These are phyloP conservation scores for Epicoccum sorghinum DNA, from an alignment of 2,329 filamentous ascomycete genomes.

Conservation along the genomic window DNA sequence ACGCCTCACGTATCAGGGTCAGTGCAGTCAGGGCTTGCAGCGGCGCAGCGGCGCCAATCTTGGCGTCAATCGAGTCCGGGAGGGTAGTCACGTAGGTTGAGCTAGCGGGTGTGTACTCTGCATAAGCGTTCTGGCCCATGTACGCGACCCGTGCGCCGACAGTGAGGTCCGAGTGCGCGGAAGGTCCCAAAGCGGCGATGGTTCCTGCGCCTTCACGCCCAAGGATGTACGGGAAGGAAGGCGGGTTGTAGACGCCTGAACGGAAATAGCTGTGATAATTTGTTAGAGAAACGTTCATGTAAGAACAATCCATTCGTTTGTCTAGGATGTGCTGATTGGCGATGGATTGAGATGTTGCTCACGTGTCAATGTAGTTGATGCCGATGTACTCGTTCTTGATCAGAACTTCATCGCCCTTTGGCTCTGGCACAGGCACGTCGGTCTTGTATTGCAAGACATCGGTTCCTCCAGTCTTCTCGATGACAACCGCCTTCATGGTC, in stretches of 20 bases:
- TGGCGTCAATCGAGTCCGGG: conserved; percentile 65
- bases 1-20: conserved; percentile 76
- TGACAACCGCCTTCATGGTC: conserved; percentile 75
- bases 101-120: conserved; percentile 63
- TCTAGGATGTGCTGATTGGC: neutral
- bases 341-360: conserved; percentile 15
- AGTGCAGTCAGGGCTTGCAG: conserved; percentile 85
- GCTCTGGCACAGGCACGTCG: conserved; percentile 72
- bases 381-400: conserved; percentile 82
- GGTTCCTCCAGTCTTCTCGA: conserved; percentile 73
- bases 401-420: conserved; percentile 73
- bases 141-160: conserved; percentile 76
- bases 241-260: conserved; percentile 75
- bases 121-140: conserved; percentile 63
- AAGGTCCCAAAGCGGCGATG: conserved; percentile 66
- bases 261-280: conserved; percentile 74
- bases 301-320: too few relatives aligned
- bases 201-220: conserved; percentile 80
- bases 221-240: conserved; percentile 73
- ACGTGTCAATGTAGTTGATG: conserved; percentile 89
- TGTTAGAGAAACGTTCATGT: neutral
- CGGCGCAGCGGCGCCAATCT: conserved; percentile 71
- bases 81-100: conserved; percentile 65
- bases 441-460: conserved; percentile 75
- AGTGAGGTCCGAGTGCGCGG: conserved; percentile 60